A percentile compares a stretch with the other conserved stretches of the same genome.
phyloP scores from a whole-genome alignment of 805 yeast species.

The Yamadazyma tumulicola region DNA sequence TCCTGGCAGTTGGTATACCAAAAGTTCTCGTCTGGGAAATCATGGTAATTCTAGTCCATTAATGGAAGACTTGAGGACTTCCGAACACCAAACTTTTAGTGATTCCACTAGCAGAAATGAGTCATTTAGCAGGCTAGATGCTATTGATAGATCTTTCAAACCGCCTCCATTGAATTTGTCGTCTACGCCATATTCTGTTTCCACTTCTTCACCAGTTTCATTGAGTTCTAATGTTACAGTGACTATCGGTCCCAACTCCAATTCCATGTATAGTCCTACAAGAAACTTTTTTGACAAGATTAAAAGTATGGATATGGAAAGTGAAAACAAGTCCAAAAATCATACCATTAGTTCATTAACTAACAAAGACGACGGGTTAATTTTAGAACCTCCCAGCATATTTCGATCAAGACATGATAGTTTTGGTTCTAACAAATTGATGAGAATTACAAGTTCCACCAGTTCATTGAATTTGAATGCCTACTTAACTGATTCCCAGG shows the following conservation, averaged over 20 bases:
- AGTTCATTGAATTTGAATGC: constrained; percentile 41
- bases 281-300: constrained; percentile 30
- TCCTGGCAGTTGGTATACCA: background rate
- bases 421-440: constrained; percentile 22
- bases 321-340: too few species aligned
- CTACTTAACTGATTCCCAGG: constrained; percentile 39
- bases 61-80: background rate
- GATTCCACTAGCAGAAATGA: background rate
- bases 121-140: background rate
- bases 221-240: constrained; percentile 21
- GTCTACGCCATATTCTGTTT: constrained; percentile 7
- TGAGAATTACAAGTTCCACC: constrained; percentile 36
- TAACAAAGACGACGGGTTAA: constrained; percentile 15
- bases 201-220: constrained; percentile 19
- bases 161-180: constrained; percentile 4
- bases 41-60: background rate
- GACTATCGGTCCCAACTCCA: constrained; percentile 37
- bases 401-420: constrained; percentile 30
- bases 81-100: background rate
- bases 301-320: constrained; percentile 26
- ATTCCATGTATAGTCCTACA: constrained; percentile 37
- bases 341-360: constrained; percentile 35
- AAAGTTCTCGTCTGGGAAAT: too few species aligned
- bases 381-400: constrained; percentile 38
- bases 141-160: background rate